Conservation (phyloP, 345 rosid species). For the Eucalyptus polybractea region DNA sequence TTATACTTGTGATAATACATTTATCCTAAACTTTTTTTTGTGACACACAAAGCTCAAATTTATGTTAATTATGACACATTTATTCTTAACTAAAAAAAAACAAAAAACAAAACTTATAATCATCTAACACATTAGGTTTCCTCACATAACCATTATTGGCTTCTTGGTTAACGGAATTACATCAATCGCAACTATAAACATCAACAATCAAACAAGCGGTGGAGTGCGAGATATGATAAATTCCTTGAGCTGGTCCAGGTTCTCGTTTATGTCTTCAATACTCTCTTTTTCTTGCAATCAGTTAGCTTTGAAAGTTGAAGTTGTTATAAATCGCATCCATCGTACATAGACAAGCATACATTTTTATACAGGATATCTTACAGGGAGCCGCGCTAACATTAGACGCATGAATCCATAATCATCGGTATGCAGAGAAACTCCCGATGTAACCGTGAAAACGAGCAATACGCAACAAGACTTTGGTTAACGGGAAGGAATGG, state of each 20-base stretch:
- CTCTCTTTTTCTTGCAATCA: not conserved
- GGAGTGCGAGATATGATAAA: not conserved
- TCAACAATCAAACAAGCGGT: not conserved
- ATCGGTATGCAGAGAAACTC: not conserved
- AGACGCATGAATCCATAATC: not conserved
- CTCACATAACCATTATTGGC: not conserved
- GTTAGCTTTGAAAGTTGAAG: not conserved
- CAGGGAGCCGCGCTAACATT: not conserved
- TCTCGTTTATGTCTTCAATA: not conserved
- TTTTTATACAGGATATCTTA: not conserved
- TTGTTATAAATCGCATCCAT: not conserved
- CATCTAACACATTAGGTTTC: too few species aligned
- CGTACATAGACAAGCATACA: not conserved
- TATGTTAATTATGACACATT: too few species aligned
- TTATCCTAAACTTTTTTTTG: too few species aligned
- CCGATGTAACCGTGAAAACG: not conserved
- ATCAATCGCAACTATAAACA: not conserved
- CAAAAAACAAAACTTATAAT: too few species aligned
- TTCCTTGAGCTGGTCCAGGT: not conserved
- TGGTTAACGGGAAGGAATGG: not conserved
- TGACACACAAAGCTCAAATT: rapidly evolving
- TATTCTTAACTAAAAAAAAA: too few species aligned
- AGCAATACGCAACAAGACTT: not conserved
- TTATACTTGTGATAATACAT: too few species aligned
- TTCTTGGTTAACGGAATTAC: not conserved